phyloP scores from a whole-genome alignment of 257 asterid species.

The Ballota nigra region DNA sequence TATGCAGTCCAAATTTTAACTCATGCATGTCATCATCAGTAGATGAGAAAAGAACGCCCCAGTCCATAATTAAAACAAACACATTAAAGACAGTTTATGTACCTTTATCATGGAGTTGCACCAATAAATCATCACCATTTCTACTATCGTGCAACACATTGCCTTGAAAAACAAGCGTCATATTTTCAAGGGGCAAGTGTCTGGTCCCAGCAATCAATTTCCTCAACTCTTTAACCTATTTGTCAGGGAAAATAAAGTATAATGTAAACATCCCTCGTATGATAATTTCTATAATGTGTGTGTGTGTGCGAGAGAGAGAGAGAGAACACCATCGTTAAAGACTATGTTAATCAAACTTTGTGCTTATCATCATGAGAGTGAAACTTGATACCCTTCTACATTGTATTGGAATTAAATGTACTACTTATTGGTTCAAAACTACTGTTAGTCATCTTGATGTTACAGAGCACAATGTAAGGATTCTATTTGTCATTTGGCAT shows the following conservation, averaged over 20 bases:
- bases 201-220: conserved; percentile 57
- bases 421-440: background rate
- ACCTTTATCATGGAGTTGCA: conserved; percentile 72
- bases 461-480: background rate
- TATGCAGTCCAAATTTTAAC: background rate
- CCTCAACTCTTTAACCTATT: conserved; percentile 80
- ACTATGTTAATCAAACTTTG: background rate
- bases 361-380: background rate
- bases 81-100: conserved; percentile 3
- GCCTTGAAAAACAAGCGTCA: conserved; percentile 72
- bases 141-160: conserved; percentile 59
- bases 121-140: conserved; percentile 44
- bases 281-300: background rate
- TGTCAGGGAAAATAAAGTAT: background rate
- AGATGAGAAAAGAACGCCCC: conserved; percentile 10
- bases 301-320: background rate
- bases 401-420: background rate
- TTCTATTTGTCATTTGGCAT: background rate
- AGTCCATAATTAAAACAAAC: conserved; percentile 3
- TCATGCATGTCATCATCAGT: conserved; percentile 11
- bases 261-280: background rate
- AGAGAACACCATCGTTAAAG: background rate
- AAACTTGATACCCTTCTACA: background rate
- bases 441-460: background rate
- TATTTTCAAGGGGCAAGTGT: conserved; percentile 46